phyloP scores from a whole-genome alignment of 331 rosid genomes.

The Pyracantha coccinea region DNA sequence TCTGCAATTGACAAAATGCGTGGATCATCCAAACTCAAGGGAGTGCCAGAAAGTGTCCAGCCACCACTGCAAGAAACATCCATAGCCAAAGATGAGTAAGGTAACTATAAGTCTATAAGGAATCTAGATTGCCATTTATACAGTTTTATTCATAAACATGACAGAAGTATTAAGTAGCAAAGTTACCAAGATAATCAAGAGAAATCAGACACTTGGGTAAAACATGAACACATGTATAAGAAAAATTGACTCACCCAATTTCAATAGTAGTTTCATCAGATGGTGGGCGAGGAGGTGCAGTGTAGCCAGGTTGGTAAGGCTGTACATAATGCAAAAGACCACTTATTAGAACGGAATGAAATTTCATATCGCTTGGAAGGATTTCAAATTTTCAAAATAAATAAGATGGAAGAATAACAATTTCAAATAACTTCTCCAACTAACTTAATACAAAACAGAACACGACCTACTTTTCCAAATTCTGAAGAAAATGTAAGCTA shows the following conservation, averaged over 20 bases:
- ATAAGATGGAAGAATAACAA: not conserved
- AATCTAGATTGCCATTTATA: not conserved
- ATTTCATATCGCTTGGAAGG: not conserved
- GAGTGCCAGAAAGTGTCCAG: constrained; percentile 94
- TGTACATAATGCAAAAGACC: constrained; percentile 18
- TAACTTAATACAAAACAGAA: not conserved
- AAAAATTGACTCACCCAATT: constrained; percentile 54
- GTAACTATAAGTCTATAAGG: not conserved
- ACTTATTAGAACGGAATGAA: constrained; percentile 2
- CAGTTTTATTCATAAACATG: not conserved
- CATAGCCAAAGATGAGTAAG: constrained; percentile 4
- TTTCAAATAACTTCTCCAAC: not conserved
- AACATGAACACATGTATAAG: not conserved
- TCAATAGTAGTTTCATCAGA: constrained; percentile 84
- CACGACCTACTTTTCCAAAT: not conserved
- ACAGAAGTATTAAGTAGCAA: not conserved
- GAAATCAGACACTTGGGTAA: too few species aligned
- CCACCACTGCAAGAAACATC: constrained; percentile 62
- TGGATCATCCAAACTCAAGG: constrained; percentile 90
- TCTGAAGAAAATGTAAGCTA: not conserved
- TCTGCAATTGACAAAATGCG: constrained; percentile 89
- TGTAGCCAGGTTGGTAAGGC: constrained; percentile 86
- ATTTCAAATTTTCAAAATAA: not conserved
- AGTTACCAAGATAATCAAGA: not conserved
- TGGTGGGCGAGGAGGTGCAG: constrained; percentile 70